A percentile compares a stretch with the other conserved stretches of the same genome.
These are phyloP conservation scores for Hymenotorrendiella dingleyae DNA, from an alignment of 2,329 filamentous ascomycete genomes.

Conservation along the genomic window DNA sequence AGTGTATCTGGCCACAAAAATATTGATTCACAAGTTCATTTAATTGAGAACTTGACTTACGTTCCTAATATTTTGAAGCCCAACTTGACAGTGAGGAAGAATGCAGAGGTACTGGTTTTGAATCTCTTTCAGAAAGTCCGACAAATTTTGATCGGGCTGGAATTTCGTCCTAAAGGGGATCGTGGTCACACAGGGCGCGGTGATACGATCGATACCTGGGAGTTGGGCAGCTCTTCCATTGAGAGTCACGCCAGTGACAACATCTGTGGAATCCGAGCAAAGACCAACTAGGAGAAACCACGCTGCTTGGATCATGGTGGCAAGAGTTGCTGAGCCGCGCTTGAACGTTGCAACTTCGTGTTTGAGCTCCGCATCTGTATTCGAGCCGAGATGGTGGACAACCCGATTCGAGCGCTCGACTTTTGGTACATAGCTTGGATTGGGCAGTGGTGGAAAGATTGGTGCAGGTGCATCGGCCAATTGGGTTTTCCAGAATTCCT, in stretches of 20 bases:
- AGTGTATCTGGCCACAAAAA: too few species aligned
- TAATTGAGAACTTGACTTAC: too few species aligned
- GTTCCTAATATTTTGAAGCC: too few species aligned
- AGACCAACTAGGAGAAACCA: slow-evolving; percentile 36
- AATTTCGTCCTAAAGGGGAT: slow-evolving; percentile 35
- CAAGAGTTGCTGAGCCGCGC: neutral
- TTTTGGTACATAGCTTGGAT: slow-evolving; percentile 8
- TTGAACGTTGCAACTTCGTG: neutral
- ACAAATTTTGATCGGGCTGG: slow-evolving; percentile 27
- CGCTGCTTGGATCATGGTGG: slow-evolving; percentile 22
- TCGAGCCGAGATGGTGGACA: slow-evolving; percentile 7
- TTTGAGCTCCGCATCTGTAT: slow-evolving; percentile 4
- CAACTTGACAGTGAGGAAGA: slow-evolving; percentile 31
- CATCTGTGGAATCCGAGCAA: slow-evolving; percentile 34
- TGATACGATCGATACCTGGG: slow-evolving; percentile 34
- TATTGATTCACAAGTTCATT: too few species aligned
- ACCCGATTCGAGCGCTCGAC: neutral
- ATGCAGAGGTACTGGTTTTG: slow-evolving; percentile 41
- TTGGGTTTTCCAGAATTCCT: slow-evolving; percentile 8
- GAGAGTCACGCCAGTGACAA: slow-evolving; percentile 38
- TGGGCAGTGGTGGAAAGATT: slow-evolving; percentile 9
- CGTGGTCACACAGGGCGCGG: slow-evolving; percentile 38
- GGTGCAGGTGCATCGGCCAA: slow-evolving; percentile 4
- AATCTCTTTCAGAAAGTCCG: slow-evolving; percentile 39
- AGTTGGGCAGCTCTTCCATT: slow-evolving; percentile 36